phyloP scores from a whole-genome alignment of 2,329 filamentous ascomycete genomes.

The Scedosporium boydii region DNA sequence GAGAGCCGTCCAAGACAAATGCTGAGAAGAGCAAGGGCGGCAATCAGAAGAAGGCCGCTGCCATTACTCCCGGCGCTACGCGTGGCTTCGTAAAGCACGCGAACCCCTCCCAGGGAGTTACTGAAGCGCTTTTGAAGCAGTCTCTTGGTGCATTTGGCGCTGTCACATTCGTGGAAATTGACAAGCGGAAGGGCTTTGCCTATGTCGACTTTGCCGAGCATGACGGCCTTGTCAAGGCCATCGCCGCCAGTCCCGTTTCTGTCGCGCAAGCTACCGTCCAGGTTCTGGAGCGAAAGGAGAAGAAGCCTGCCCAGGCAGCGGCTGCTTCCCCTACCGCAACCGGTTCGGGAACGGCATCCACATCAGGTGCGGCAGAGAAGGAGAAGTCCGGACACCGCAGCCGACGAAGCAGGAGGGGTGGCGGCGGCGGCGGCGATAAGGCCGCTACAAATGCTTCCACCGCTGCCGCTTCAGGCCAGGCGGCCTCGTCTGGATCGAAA shows the following conservation, averaged over 20 bases:
- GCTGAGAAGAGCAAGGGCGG: constrained; percentile 9
- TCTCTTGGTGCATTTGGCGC: constrained; percentile 66
- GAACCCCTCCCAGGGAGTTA: constrained; percentile 86
- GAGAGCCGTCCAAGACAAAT: constrained; percentile 13
- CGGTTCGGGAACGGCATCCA: neutral
- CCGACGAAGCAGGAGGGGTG: constrained; percentile 14
- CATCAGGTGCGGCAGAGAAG: constrained; percentile 8
- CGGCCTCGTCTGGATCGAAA: neutral
- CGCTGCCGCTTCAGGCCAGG: neutral
- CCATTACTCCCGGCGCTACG: constrained; percentile 34
- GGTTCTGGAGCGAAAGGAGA: constrained; percentile 72
- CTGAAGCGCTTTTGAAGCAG: constrained; percentile 66
- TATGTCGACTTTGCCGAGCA: constrained; percentile 81
- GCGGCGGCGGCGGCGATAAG: constrained; percentile 12
- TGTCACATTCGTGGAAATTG: constrained; percentile 77
- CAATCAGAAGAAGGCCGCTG: constrained; percentile 22
- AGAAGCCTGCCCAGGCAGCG: constrained; percentile 22
- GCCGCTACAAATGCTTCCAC: neutral
- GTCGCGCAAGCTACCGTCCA: constrained; percentile 82
- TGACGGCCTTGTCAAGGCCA: constrained; percentile 64
- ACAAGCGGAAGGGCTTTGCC: constrained; percentile 89
- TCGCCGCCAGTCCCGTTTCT: constrained; percentile 69
- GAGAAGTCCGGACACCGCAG: constrained; percentile 16
- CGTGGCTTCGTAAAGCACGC: constrained; percentile 74
- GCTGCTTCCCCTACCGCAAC: constrained; percentile 2